Evolutionary conservation across 2,329 filamentous ascomycete genomes (phyloP).

Genomic region (Trichoderma koningiopsis): DNA sequence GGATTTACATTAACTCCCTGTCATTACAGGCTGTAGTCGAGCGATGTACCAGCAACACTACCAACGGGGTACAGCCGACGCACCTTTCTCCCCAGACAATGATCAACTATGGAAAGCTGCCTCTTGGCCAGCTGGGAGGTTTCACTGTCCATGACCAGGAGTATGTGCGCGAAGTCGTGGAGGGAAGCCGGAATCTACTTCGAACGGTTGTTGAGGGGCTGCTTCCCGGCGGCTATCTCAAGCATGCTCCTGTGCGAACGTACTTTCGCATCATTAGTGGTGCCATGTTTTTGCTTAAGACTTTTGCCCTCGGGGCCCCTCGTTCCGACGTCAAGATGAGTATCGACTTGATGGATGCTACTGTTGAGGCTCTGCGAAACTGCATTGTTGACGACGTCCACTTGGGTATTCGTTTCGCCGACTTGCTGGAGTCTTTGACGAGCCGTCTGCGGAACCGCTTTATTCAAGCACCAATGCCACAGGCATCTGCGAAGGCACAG

Average conservation of each 20-base stretch:
- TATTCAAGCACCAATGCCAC: conserved; percentile 61
- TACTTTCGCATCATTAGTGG: conserved; percentile 87
- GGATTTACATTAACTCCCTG: conserved; percentile 92
- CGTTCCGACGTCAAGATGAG: conserved; percentile 76
- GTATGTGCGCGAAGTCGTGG: conserved; percentile 75
- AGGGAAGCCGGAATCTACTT: conserved; percentile 75
- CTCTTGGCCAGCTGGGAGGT: conserved; percentile 64
- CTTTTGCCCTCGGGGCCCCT: conserved; percentile 78
- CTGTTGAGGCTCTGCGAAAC: conserved; percentile 71
- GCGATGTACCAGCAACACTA: conserved; percentile 66
- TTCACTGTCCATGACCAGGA: conserved; percentile 69
- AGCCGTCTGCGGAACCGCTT: conserved; percentile 74
- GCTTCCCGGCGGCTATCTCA: conserved; percentile 72
- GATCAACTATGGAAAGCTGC: conserved; percentile 65
- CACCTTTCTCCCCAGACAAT: conserved; percentile 64
- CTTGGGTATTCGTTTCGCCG: conserved; percentile 80
- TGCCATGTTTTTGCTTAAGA: conserved; percentile 82
- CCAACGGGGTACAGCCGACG: conserved; percentile 37
- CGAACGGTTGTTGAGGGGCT: conserved; percentile 76
- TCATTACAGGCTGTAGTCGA: conserved; percentile 94
- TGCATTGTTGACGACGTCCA: conserved; percentile 86
- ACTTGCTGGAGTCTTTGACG: conserved; percentile 77
- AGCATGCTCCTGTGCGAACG: conserved; percentile 79
- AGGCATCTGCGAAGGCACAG: conserved; percentile 45
- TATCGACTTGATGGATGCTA: conserved; percentile 73